These are phyloP conservation scores for Phytophthora pisi DNA, from an alignment of 352 stramenopile species.

Conservation along the genomic window DNA sequence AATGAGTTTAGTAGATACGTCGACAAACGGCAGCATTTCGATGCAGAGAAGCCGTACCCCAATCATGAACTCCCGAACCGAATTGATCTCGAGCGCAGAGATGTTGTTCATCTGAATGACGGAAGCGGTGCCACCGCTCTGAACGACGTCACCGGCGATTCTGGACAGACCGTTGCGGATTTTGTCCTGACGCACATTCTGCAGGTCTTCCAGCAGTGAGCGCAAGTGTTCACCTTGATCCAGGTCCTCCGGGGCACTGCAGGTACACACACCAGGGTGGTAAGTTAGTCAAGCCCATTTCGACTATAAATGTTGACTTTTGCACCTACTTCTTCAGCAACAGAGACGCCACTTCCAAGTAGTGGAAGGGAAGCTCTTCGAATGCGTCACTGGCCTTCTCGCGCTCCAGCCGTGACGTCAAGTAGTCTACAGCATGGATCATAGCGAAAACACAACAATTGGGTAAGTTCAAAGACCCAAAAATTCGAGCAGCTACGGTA, in stretches of 20 bases:
- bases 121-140: slow-evolving; percentile 71
- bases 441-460: not conserved
- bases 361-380: slow-evolving; percentile 87
- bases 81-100: slow-evolving; percentile 85
- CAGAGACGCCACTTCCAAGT: slow-evolving; percentile 84
- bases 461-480: slow-evolving; percentile 13
- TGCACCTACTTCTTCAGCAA: slow-evolving; percentile 81
- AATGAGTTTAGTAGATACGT: not conserved
- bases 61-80: slow-evolving; percentile 88
- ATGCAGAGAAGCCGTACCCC: slow-evolving; percentile 39
- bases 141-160: slow-evolving; percentile 73
- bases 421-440: slow-evolving; percentile 46
- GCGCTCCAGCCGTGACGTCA: slow-evolving; percentile 61
- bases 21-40: not conserved
- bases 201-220: slow-evolving; percentile 85
- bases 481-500: slow-evolving; percentile 5
- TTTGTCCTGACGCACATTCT: slow-evolving; percentile 90
- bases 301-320: not conserved
- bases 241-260: slow-evolving; percentile 81
- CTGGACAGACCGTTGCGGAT: slow-evolving; percentile 88
- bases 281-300: slow-evolving; percentile 1
- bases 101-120: slow-evolving; percentile 92
- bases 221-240: slow-evolving; percentile 84
- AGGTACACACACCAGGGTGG: slow-evolving; percentile 1
- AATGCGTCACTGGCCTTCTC: slow-evolving; percentile 81